Percentiles rank a stretch among this genome's conserved stretches.
Conservation (phyloP, 192 early-diverging fungal genomes). For the Lunasporangiospora selenospora region DNA sequence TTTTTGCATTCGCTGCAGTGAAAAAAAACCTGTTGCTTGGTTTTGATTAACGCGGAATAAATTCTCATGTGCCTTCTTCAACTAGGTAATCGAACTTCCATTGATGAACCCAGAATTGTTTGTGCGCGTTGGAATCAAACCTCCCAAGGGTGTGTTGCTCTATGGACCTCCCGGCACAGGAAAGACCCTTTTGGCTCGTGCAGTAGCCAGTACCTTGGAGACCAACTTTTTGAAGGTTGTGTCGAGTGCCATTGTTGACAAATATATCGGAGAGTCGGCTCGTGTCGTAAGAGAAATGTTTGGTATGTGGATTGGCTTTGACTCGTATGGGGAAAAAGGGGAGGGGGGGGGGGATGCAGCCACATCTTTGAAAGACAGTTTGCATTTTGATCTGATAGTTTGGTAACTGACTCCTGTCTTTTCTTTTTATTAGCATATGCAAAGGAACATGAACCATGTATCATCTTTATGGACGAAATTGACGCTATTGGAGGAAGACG, state of each 20-base stretch:
- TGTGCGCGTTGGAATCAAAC: slow-evolving; percentile 96
- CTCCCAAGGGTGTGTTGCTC: slow-evolving; percentile 97
- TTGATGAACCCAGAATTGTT: slow-evolving; percentile 99
- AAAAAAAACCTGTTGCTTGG: too few species aligned
- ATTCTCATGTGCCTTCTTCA: too few species aligned
- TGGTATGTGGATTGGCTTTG: slow-evolving; percentile 57
- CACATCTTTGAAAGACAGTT: neutral
- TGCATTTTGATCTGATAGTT: neutral
- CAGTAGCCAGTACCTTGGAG: slow-evolving; percentile 96
- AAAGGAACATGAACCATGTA: slow-evolving; percentile 98
- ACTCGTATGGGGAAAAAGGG: neutral
- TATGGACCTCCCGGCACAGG: slow-evolving; percentile 99
- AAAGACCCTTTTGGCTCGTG: slow-evolving; percentile 96
- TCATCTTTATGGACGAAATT: slow-evolving; percentile 99
- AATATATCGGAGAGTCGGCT: slow-evolving; percentile 99
- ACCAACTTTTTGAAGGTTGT: slow-evolving; percentile 99
- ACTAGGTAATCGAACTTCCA: slow-evolving; percentile 94
- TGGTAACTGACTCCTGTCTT: neutral
- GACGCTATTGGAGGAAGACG: slow-evolving; percentile 99
- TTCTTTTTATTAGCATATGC: slow-evolving; percentile 74
- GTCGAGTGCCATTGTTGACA: slow-evolving; percentile 98
- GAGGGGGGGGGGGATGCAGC: neutral
- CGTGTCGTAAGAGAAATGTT: slow-evolving; percentile 99
- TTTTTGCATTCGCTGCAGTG: too few species aligned
- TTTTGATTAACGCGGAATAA: too few species aligned